phyloP scores from a whole-genome alignment of 257 asterid genomes.

The Osmanthus fragrans region DNA sequence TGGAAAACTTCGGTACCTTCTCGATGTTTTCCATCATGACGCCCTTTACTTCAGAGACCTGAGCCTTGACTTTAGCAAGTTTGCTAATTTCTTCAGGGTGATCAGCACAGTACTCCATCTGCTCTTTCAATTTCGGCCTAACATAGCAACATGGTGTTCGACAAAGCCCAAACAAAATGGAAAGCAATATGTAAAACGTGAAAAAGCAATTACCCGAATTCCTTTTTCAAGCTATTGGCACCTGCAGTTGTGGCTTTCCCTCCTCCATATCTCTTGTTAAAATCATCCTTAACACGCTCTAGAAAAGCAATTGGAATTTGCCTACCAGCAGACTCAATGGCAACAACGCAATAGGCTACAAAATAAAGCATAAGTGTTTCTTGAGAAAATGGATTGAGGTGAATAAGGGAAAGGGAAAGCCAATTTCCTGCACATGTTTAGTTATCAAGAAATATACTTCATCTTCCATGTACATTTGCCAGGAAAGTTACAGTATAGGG shows the following conservation, averaged over 20 bases:
- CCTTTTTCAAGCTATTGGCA: conserved; percentile 50
- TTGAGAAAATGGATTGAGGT: background rate
- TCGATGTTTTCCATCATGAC: conserved; percentile 68
- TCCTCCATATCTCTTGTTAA: conserved; percentile 42
- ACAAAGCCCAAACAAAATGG: background rate
- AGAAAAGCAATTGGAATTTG: conserved; percentile 48
- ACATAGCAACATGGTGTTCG: background rate
- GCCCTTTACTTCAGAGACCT: conserved; percentile 55
- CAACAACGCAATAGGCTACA: conserved; percentile 60
- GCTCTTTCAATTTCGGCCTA: conserved; percentile 59
- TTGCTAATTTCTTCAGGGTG: conserved; percentile 57
- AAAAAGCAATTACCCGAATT: conserved; percentile 40
- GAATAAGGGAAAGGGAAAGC: background rate
- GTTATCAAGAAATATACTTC: no score
- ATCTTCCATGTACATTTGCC: background rate
- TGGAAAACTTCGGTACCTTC: conserved; percentile 36
- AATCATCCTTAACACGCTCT: conserved; percentile 54
- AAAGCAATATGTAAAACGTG: background rate
- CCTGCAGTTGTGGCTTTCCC: conserved; percentile 48
- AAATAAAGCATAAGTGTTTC: background rate
- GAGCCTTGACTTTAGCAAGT: conserved; percentile 56
- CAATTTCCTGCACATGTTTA: background rate
- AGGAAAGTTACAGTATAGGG: no score
- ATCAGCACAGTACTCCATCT: conserved; percentile 47
- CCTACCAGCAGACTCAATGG: conserved; percentile 54